Evolutionary conservation across 2,329 filamentous ascomycete species (phyloP).

Genomic region (Cladophialophora exuberans): DNA sequence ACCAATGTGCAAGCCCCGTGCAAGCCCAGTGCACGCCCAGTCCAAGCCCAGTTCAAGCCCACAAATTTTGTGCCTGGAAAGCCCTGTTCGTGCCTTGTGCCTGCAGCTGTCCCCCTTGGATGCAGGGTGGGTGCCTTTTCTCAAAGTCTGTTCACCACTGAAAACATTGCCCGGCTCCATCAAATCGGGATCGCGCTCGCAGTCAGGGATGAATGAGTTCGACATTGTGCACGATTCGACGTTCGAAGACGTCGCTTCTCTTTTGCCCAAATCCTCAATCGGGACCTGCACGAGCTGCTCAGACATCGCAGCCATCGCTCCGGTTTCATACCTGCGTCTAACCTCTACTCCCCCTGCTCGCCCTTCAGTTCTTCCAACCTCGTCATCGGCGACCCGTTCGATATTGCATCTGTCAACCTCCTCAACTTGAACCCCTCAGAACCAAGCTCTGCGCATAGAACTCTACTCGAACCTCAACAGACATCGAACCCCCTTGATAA

Average conservation of each 20-base stretch:
- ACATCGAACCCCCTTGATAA: not conserved
- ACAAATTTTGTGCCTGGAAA: too few species aligned
- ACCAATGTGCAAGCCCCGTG: conserved; percentile 2
- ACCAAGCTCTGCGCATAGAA: conserved; percentile 5
- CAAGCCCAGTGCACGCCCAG: too few species aligned
- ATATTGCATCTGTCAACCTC: conserved; percentile 11
- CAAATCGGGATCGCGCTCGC: conserved; percentile 8
- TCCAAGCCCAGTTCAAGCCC: too few species aligned
- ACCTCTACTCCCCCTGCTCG: not conserved
- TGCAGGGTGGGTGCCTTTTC: not conserved
- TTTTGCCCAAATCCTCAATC: not conserved
- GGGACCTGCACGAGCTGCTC: conserved; percentile 13
- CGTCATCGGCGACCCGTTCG: conserved; percentile 4
- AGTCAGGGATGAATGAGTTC: conserved; percentile 17
- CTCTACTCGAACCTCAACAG: not conserved
- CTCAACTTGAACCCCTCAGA: conserved; percentile 9
- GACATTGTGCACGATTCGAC: conserved; percentile 5
- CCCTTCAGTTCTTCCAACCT: conserved; percentile 1
- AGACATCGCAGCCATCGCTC: conserved; percentile 7
- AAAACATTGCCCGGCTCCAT: not conserved
- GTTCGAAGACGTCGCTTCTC: conserved; percentile 1
- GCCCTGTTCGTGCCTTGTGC: conserved; percentile 9
- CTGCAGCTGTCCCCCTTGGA: conserved; percentile 7
- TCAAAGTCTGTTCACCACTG: not conserved
- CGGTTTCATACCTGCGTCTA: conserved; percentile 12